Percentiles rank a stretch among this genome's conserved stretches.
These are phyloP conservation scores for Aspergillus heteromorphus DNA, from an alignment of 495 filamentous ascomycete species.

Conservation along the genomic window DNA sequence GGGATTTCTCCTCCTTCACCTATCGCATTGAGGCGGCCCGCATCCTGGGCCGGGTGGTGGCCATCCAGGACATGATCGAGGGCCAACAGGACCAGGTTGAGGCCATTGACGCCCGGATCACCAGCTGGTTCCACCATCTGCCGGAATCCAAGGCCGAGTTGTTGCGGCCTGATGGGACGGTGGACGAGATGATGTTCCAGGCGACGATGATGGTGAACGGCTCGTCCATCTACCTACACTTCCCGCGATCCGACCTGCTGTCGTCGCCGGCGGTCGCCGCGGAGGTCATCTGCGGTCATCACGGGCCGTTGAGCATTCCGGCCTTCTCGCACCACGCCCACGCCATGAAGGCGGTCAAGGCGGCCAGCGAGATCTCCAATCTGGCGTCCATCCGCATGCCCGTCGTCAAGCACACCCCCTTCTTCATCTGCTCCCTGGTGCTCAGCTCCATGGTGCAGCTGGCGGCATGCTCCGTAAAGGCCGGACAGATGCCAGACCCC, in stretches of 20 bases:
- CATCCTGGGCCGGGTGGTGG: conserved; percentile 70
- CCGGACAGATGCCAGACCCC: conserved; percentile 62
- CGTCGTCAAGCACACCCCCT: conserved; percentile 73
- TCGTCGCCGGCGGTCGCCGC: conserved; percentile 43
- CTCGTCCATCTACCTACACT: conserved; percentile 42
- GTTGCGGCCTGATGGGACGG: conserved; percentile 55
- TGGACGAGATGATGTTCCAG: conserved; percentile 91
- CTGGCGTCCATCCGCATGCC: conserved; percentile 73
- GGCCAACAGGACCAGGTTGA: conserved; percentile 42
- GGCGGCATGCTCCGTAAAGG: conserved; percentile 62
- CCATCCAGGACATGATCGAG: conserved; percentile 30
- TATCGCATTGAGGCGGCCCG: conserved; percentile 58
- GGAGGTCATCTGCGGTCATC: conserved; percentile 45
- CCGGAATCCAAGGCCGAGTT: conserved; percentile 70
- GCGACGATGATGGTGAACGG: conserved; percentile 76
- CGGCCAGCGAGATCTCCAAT: conserved; percentile 69
- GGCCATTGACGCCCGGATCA: conserved; percentile 67
- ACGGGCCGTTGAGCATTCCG: conserved; percentile 45
- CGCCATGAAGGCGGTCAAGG: conserved; percentile 72
- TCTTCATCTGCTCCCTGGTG: conserved; percentile 77
- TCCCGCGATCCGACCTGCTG: conserved; percentile 45
- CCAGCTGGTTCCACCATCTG: conserved; percentile 78
- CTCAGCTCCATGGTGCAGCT: conserved; percentile 56
- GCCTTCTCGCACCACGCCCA: conserved; percentile 55
- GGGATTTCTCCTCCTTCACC: conserved; percentile 41